A percentile compares a stretch with the other conserved stretches of the same genome.
Conservation (phyloP, 2,329 filamentous ascomycete species). For the Ascochyta viciae-villosae region DNA sequence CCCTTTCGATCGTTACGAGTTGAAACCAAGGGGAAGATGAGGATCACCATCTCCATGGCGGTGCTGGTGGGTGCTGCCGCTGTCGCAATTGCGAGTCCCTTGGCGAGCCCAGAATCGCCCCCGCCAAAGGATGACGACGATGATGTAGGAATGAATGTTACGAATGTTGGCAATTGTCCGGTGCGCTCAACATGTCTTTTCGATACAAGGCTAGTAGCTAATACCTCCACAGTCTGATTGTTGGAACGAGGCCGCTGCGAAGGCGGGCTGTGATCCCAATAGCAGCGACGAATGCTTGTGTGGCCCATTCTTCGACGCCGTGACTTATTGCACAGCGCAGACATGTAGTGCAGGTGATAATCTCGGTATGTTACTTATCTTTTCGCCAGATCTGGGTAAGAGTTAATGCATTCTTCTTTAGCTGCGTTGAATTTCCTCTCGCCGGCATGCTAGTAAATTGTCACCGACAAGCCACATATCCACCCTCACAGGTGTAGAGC, state of each 20-base stretch:
- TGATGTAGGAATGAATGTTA: conserved; percentile 20
- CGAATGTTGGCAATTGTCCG: conserved; percentile 33
- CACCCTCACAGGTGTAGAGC: not conserved
- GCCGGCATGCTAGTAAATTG: conserved; percentile 9
- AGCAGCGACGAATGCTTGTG: conserved; percentile 41
- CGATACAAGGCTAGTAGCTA: not conserved
- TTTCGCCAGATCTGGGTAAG: not conserved
- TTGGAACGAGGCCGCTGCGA: conserved; percentile 42
- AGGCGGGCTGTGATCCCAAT: conserved; percentile 41
- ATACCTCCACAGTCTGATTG: conserved; percentile 34
- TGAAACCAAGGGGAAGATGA: conserved; percentile 20
- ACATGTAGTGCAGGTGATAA: conserved; percentile 42
- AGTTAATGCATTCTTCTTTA: conserved; percentile 1
- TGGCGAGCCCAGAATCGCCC: conserved; percentile 8
- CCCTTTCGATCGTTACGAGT: conserved; percentile 19
- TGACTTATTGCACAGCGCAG: conserved; percentile 37
- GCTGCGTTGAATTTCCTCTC: conserved; percentile 19
- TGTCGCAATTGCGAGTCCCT: conserved; percentile 30
- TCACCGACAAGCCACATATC: not conserved
- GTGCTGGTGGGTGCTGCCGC: conserved; percentile 21
- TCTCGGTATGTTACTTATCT: conserved; percentile 32
- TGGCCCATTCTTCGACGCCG: conserved; percentile 42
- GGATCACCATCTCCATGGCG: conserved; percentile 21
- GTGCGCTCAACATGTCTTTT: conserved; percentile 23
- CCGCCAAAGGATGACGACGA: conserved; percentile 8